phyloP scores from a whole-genome alignment of 2,329 filamentous ascomycete genomes.

The Ilyonectria destructans region DNA sequence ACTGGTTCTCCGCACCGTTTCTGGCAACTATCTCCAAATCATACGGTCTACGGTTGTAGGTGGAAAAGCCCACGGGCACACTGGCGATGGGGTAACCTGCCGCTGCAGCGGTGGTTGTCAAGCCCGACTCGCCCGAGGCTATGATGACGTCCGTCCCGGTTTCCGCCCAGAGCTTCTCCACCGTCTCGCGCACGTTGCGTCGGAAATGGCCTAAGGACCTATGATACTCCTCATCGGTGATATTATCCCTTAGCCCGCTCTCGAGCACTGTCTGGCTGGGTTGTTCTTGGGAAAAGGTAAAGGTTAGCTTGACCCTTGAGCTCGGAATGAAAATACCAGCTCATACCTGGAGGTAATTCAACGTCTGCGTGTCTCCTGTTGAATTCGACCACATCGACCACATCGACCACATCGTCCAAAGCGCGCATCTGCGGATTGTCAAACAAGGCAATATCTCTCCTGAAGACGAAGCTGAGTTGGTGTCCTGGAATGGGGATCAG shows the following conservation, averaged over 20 bases:
- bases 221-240: conserved; percentile 21
- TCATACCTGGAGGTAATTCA: conserved; percentile 26
- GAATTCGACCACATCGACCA: conserved; percentile 25
- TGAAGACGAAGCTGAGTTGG: neutral
- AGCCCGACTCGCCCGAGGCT: conserved; percentile 28
- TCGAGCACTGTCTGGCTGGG: conserved; percentile 23
- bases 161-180: conserved; percentile 20
- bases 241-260: conserved; percentile 18
- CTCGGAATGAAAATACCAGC: too few relatives aligned
- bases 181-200: conserved; percentile 17
- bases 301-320: neutral
- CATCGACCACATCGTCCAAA: conserved; percentile 23
- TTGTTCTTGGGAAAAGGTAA: conserved; percentile 13
- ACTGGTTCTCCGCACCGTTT: conserved; percentile 17
- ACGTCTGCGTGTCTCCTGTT: conserved; percentile 24
- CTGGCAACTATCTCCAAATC: conserved; percentile 28
- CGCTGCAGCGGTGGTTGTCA: conserved; percentile 25
- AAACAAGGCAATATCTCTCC: conserved; percentile 26
- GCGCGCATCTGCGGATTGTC: conserved; percentile 16
- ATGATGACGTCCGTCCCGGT: conserved; percentile 33
- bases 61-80: conserved; percentile 23
- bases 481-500: neutral
- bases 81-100: conserved; percentile 27
- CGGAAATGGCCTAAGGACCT: conserved; percentile 14
- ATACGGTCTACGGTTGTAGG: conserved; percentile 25